Percentiles rank a stretch among this genome's conserved stretches.
Evolutionary conservation across 2,329 filamentous ascomycete species (phyloP).

Genomic region (Exophiala calicioides): DNA sequence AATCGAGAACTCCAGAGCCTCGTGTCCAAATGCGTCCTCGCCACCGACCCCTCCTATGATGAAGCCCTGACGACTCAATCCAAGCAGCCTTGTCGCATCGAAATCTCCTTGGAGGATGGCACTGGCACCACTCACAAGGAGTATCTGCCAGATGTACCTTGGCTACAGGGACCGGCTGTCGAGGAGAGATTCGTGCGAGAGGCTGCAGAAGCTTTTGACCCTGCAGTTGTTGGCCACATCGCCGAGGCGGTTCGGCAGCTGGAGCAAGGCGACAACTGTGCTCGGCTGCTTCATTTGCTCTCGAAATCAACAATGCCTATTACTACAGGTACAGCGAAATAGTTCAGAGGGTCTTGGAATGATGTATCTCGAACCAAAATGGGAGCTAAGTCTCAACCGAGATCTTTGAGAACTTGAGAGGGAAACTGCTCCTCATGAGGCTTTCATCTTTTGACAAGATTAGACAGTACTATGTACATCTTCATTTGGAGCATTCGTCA

Average conservation of each 20-base stretch:
- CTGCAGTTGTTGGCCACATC: not conserved
- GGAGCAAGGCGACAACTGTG: not conserved
- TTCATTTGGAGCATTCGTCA: too few relatives aligned
- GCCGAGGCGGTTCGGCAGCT: not conserved
- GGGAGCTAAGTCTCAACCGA: too few relatives aligned
- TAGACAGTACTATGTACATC: too few relatives aligned
- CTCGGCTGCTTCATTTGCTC: not conserved
- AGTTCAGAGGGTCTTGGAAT: not conserved
- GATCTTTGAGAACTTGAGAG: too few relatives aligned
- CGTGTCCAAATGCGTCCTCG: constrained; percentile 3
- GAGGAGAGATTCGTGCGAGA: constrained; percentile 10
- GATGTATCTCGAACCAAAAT: not conserved
- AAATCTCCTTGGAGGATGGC: constrained; percentile 7
- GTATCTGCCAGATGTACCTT: constrained; percentile 13
- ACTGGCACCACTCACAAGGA: not conserved
- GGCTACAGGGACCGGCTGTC: constrained; percentile 5
- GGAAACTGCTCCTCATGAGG: too few relatives aligned
- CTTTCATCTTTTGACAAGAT: too few relatives aligned
- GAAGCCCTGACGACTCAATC: constrained; percentile 2
- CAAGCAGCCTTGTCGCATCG: constrained; percentile 11
- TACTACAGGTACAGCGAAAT: too few relatives aligned
- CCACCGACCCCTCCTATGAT: constrained; percentile 2
- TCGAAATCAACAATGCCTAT: too few relatives aligned
- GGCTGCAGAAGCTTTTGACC: constrained; percentile 2
- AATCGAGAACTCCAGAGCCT: constrained; percentile 2